A percentile compares a stretch with the other conserved stretches of the same genome.
phyloP scores from a whole-genome alignment of 495 filamentous ascomycete species.

The Aspergillus incahuasiensis region DNA sequence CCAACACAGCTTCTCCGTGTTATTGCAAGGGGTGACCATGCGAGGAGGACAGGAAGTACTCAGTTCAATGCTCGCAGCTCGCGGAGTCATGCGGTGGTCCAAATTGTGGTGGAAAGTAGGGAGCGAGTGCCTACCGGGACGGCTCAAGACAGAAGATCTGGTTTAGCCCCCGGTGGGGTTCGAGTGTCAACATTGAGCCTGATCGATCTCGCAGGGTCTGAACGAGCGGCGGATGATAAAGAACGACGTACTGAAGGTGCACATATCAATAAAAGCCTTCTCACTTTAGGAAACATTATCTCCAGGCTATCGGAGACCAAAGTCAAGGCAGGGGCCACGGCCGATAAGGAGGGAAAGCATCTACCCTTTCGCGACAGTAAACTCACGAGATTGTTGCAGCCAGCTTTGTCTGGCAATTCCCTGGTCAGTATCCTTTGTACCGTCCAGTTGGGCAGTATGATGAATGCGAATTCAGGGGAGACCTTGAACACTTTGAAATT shows the following conservation, averaged over 20 bases:
- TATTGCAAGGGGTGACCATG: slow-evolving; percentile 90
- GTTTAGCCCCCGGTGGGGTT: slow-evolving; percentile 81
- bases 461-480: slow-evolving; percentile 69
- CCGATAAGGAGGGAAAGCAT: slow-evolving; percentile 81
- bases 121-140: slow-evolving; percentile 64
- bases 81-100: slow-evolving; percentile 94
- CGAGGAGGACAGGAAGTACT: slow-evolving; percentile 82
- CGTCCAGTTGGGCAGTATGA: slow-evolving; percentile 69
- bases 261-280: slow-evolving; percentile 96
- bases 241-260: slow-evolving; percentile 92
- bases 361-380: slow-evolving; percentile 96
- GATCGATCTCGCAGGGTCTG: slow-evolving; percentile 95
- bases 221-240: slow-evolving; percentile 91
- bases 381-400: slow-evolving; percentile 86
- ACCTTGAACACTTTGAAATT: slow-evolving; percentile 97
- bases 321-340: slow-evolving; percentile 67
- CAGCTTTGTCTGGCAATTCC: slow-evolving; percentile 87
- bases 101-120: slow-evolving; percentile 96
- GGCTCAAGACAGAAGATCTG: slow-evolving; percentile 68
- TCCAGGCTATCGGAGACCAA: slow-evolving; percentile 79
- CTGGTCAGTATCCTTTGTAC: slow-evolving; percentile 97
- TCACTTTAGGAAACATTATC: slow-evolving; percentile 94
- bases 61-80: slow-evolving; percentile 96
- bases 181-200: slow-evolving; percentile 91
- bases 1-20: slow-evolving; percentile 92